Evolutionary conservation across 2,329 filamentous ascomycete genomes (phyloP).

Genomic region (Neofusicoccum ribis): DNA sequence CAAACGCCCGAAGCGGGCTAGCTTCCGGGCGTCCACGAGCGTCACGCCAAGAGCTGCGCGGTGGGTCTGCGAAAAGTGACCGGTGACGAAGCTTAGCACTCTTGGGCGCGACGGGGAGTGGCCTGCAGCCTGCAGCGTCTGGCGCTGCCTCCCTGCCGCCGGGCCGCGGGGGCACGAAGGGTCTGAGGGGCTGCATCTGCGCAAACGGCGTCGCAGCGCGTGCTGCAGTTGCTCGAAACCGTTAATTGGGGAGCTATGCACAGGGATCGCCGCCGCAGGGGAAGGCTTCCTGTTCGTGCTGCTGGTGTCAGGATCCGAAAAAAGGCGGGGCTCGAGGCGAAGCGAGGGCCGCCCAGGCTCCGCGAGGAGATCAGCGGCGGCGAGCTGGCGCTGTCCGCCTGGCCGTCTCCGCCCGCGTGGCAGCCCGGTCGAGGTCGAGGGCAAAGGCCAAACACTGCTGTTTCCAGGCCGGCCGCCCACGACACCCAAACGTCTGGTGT

Average conservation of each 20-base stretch:
- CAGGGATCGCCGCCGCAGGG: background rate
- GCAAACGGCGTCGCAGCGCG: background rate
- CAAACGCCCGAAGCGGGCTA: background rate
- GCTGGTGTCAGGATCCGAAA: conserved; percentile 16
- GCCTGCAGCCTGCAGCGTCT: background rate
- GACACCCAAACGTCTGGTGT: conserved; percentile 2
- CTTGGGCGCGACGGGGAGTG: background rate
- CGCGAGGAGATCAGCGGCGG: conserved; percentile 6
- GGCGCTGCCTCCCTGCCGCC: background rate
- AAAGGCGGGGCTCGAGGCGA: conserved; percentile 14
- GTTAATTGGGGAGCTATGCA: background rate
- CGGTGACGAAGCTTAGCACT: conserved; percentile 10
- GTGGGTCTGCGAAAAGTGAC: background rate
- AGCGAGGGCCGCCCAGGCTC: conserved; percentile 10
- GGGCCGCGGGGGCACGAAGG: background rate
- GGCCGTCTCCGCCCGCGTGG: background rate
- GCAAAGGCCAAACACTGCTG: background rate
- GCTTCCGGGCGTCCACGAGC: background rate
- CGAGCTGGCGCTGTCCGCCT: background rate
- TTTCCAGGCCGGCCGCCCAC: background rate
- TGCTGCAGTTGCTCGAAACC: background rate
- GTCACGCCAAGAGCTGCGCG: background rate
- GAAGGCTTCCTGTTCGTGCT: background rate
- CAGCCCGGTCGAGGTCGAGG: background rate
- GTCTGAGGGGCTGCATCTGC: background rate